Conservation (phyloP, 2,329 filamentous ascomycete genomes). For the Calonectria hawksworthii region DNA sequence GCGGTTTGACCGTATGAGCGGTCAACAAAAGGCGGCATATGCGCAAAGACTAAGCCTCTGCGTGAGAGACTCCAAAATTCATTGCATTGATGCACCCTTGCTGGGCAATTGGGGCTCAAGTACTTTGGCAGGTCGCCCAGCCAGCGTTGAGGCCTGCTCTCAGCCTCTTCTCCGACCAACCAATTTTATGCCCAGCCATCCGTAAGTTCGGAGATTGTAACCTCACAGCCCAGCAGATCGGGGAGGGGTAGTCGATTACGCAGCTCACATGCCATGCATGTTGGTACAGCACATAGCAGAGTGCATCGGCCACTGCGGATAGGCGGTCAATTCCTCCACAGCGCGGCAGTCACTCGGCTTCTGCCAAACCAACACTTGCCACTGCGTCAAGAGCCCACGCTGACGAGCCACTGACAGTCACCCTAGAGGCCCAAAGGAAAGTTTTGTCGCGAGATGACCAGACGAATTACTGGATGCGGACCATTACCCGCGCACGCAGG, state of each 20-base stretch:
- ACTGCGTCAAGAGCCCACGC: neutral
- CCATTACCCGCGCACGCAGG: slow-evolving; percentile 35
- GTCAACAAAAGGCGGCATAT: slow-evolving; percentile 15
- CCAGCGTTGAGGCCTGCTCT: slow-evolving; percentile 19
- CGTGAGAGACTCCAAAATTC: neutral
- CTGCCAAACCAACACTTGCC: neutral
- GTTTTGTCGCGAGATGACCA: slow-evolving; percentile 29
- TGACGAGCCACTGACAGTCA: neutral
- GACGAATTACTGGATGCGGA: slow-evolving; percentile 31
- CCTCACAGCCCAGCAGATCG: neutral
- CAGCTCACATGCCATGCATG: slow-evolving; percentile 12
- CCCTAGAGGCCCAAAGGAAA: slow-evolving; percentile 9
- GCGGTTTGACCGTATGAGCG: neutral
- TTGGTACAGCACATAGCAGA: neutral
- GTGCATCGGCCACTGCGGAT: neutral
- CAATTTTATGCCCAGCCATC: slow-evolving; percentile 14
- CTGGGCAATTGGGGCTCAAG: slow-evolving; percentile 20
- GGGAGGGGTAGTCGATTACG: neutral
- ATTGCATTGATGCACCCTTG: slow-evolving; percentile 3
- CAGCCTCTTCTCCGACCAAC: neutral
- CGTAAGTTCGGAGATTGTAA: neutral
- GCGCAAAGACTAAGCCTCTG: neutral
- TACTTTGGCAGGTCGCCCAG: neutral
- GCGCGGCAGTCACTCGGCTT: neutral
- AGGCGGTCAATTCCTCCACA: neutral